Base-by-base conservation (phyloP, 2,329 filamentous ascomycete species). In the Talaromyces piceae region DNA sequence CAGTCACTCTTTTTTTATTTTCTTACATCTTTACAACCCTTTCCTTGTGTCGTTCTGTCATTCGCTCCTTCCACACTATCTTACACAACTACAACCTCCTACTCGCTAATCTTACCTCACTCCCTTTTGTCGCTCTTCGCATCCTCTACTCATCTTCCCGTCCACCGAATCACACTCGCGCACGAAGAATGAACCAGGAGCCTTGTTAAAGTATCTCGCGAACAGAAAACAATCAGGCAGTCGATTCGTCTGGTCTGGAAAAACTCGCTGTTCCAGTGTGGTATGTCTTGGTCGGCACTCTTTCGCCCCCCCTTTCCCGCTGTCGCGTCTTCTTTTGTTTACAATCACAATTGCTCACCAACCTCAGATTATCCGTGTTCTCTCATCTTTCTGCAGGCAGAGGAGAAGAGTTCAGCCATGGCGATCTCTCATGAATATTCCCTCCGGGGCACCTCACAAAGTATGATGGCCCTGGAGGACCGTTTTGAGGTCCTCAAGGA, bases 401-500 rank as follows among this genome's bases (percentile, higher is more conserved):
- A 70, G 60, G 60, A 59, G 54, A 57, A 60, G 60, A 62, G 39
- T 27, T 53, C 49, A 70, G 83, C 64, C 60, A 94, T 94, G 88
- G 88, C 87, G 43, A 82, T 88, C 70, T 78, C 81, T 65, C 83
- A 84, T 69, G 88, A 91, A 64, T 74, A 83, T 63, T 79, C 85
- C 70, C 81, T 84, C 62, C 81, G 87, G 67, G 81, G 81, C 69
- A 80, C 82, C 60, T 75, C 79, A 51, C 74, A 69, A 57, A 69
- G 67, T 58, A 76, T 67, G 63, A 78, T 72, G 66, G 72, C 69
- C 54, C 82, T 98, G 49, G 91, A 96, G 68, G 93, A 98, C 67
- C 84, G 91, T 61, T 98, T 96, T 67, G 91, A 98, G 71, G 84
- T 98, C 50, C 76, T 98, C 67, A 98, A 97, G 73, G 93, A 98